Evolutionary conservation across 768 basidiomycete genomes (phyloP).

Genomic region (Naganishia friedmannii): DNA sequence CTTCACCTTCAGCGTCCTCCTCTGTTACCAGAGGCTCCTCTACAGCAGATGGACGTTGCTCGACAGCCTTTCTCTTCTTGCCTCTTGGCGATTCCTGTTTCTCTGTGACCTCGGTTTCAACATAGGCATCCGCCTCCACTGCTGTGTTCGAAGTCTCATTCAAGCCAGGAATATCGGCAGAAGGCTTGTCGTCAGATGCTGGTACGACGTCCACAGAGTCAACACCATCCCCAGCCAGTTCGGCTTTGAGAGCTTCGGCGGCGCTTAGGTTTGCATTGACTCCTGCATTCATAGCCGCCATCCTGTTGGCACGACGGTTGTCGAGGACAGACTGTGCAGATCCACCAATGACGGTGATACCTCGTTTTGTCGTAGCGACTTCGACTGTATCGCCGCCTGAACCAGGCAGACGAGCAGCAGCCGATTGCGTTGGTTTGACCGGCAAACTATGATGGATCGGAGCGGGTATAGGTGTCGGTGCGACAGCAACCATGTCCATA

Average conservation of each 20-base stretch:
- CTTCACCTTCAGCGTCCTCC: constrained; percentile 43
- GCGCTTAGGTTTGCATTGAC: constrained; percentile 96
- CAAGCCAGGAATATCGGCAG: neutral
- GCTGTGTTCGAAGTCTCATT: constrained; percentile 35
- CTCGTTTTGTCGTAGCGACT: constrained; percentile 18
- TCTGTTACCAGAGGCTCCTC: constrained; percentile 54
- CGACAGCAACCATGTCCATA: constrained; percentile 48
- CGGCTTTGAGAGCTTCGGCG: constrained; percentile 75
- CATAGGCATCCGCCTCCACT: constrained; percentile 34
- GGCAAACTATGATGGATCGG: constrained; percentile 62
- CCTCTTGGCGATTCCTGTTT: constrained; percentile 31
- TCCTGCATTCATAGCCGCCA: constrained; percentile 74
- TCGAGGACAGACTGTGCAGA: constrained; percentile 30
- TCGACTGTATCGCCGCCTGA: constrained; percentile 53
- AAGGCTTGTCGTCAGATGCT: constrained; percentile 35
- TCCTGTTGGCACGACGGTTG: constrained; percentile 26
- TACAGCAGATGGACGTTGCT: constrained; percentile 14
- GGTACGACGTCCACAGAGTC: constrained; percentile 31
- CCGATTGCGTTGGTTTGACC: constrained; percentile 56
- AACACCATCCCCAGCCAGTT: constrained; percentile 32
- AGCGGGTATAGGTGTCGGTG: constrained; percentile 36
- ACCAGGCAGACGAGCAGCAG: constrained; percentile 58
- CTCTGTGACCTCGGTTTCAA: constrained; percentile 38
- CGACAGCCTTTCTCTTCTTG: constrained; percentile 31
- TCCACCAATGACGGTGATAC: constrained; percentile 35